A percentile compares a stretch with the other conserved stretches of the same genome.
phyloP scores from a whole-genome alignment of 2,329 filamentous ascomycete genomes.

The Fusarium sacchari region DNA sequence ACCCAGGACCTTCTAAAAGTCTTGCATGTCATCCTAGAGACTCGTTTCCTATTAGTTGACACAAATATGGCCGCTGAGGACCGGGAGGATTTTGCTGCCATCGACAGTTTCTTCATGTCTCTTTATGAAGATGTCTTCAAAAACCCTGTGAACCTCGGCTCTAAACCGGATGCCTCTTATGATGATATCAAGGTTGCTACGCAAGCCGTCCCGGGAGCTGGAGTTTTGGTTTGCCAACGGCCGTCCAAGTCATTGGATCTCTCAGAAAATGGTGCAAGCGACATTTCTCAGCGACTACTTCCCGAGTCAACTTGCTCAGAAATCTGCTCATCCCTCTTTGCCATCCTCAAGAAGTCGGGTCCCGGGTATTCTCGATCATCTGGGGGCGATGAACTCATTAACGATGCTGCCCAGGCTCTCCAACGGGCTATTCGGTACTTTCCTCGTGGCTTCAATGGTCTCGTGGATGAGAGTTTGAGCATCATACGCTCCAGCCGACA shows the following conservation, averaged over 20 bases:
- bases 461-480: slow-evolving; percentile 46
- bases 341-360: slow-evolving; percentile 43
- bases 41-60: slow-evolving; percentile 53
- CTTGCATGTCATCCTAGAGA: slow-evolving; percentile 61
- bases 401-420: slow-evolving; percentile 55
- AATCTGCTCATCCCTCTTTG: slow-evolving; percentile 51
- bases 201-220: slow-evolving; percentile 58
- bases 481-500: slow-evolving; percentile 42
- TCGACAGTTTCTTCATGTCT: slow-evolving; percentile 51
- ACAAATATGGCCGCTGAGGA: slow-evolving; percentile 49
- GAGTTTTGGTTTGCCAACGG: slow-evolving; percentile 56
- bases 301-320: slow-evolving; percentile 49
- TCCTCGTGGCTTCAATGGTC: slow-evolving; percentile 48
- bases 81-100: slow-evolving; percentile 50
- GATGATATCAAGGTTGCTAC: slow-evolving; percentile 55
- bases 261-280: neutral
- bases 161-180: slow-evolving; percentile 43
- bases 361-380: slow-evolving; percentile 27
- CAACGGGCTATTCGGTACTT: slow-evolving; percentile 52
- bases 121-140: slow-evolving; percentile 58
- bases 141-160: slow-evolving; percentile 47
- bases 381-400: slow-evolving; percentile 51
- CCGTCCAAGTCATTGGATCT: slow-evolving; percentile 34
- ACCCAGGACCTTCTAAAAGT: slow-evolving; percentile 63
- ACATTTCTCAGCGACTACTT: slow-evolving; percentile 46